phyloP scores from a whole-genome alignment of 2,329 filamentous ascomycete genomes.

The Pyricularia pennisetigena region DNA sequence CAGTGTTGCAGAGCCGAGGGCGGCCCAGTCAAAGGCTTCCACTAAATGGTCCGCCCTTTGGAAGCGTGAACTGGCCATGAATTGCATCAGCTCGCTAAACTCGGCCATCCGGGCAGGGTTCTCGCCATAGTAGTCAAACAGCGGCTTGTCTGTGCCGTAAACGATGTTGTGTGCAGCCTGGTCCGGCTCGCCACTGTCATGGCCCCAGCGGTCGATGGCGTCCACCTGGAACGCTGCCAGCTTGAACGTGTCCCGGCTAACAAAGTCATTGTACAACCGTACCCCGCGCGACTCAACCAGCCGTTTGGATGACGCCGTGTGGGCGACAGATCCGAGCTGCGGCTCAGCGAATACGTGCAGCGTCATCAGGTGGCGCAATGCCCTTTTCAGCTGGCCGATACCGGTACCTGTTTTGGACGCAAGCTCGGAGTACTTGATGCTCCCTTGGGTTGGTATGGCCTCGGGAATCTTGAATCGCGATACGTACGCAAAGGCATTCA shows the following conservation, averaged over 20 bases:
- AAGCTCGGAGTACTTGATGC: neutral
- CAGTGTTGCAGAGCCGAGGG: constrained; percentile 14
- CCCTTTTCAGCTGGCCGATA: neutral
- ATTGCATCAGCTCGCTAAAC: neutral
- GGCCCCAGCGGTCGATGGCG: neutral
- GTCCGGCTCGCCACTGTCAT: neutral
- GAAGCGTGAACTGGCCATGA: neutral
- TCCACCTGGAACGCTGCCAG: neutral
- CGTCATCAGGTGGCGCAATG: neutral
- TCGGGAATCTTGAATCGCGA: neutral
- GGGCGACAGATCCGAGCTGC: neutral
- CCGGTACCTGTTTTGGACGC: neutral
- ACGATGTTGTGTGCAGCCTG: neutral
- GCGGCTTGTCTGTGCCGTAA: neutral
- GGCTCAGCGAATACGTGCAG: neutral
- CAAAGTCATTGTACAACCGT: neutral
- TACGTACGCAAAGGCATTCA: neutral
- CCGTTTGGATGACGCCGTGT: neutral
- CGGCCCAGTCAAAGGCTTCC: constrained; percentile 22
- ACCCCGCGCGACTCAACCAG: neutral
- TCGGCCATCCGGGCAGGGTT: neutral
- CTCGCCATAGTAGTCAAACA: neutral
- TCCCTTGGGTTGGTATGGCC: neutral
- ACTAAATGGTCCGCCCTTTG: neutral
- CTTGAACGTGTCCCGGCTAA: neutral